These are phyloP conservation scores for Pulveroboletus sp. DNA, from an alignment of 768 basidiomycete species.

Conservation along the genomic window DNA sequence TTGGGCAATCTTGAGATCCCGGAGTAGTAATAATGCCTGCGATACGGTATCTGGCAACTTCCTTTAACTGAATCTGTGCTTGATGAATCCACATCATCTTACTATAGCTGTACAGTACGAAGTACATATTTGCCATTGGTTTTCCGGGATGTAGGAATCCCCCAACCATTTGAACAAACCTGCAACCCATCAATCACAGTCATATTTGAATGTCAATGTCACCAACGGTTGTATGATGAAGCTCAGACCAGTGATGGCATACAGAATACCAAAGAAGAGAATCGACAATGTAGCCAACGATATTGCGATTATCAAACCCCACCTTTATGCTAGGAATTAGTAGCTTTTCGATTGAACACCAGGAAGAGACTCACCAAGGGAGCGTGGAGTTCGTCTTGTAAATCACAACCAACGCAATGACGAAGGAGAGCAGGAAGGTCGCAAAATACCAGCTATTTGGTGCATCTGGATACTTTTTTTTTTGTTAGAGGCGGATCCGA, in stretches of 20 bases:
- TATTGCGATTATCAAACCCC: constrained; percentile 52
- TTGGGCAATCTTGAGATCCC: constrained; percentile 49
- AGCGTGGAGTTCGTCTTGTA: constrained; percentile 52
- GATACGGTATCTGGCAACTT: constrained; percentile 45
- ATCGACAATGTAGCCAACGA: constrained; percentile 47
- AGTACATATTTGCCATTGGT: constrained; percentile 44
- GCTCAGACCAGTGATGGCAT: constrained; percentile 45
- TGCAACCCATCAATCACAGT: not conserved
- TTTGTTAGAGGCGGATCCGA: too few species aligned
- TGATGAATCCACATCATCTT: constrained; percentile 24
- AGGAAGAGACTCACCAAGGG: too few species aligned
- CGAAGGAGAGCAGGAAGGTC: constrained; percentile 31
- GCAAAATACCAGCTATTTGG: constrained; percentile 33
- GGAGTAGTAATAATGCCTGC: constrained; percentile 50
- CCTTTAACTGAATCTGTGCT: too few species aligned
- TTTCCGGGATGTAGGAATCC: constrained; percentile 36
- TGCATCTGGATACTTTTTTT: constrained; percentile 37
- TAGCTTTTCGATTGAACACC: too few species aligned
- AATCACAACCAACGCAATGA: constrained; percentile 50
- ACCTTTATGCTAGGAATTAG: too few species aligned
- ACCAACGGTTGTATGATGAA: constrained; percentile 19
- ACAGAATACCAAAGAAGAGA: constrained; percentile 51
- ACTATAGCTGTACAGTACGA: constrained; percentile 46
- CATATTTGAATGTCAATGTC: not conserved
- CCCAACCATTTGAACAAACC: constrained; percentile 34